Percentiles rank a stretch among this genome's conserved stretches.
These are phyloP conservation scores for Kwoniella sp. DNA, from an alignment of 768 basidiomycete species.

Conservation along the genomic window DNA sequence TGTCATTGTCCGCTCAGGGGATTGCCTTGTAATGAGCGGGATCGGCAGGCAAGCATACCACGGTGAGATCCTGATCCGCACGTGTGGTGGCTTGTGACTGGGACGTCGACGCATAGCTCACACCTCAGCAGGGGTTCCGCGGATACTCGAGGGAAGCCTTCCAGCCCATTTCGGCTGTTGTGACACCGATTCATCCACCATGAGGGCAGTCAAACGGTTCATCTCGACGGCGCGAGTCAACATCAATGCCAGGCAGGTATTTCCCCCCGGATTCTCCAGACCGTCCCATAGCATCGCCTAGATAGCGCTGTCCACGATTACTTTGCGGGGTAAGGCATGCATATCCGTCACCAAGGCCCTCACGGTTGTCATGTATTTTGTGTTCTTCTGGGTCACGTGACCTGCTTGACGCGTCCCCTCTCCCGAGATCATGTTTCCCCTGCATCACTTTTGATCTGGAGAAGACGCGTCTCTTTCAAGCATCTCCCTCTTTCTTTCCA, in stretches of 20 bases:
- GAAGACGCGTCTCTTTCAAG: background rate
- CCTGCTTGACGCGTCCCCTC: too few species aligned
- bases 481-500: background rate
- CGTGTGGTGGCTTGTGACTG: background rate
- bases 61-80: slow-evolving; percentile 53
- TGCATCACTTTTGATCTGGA: too few species aligned
- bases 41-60: slow-evolving; percentile 84
- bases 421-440: too few species aligned
- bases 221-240: slow-evolving; percentile 61
- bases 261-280: slow-evolving; percentile 43
- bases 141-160: slow-evolving; percentile 75
- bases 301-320: too few species aligned
- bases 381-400: too few species aligned
- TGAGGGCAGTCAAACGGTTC: slow-evolving; percentile 35
- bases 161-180: slow-evolving; percentile 53
- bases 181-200: slow-evolving; percentile 28
- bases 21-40: slow-evolving; percentile 89
- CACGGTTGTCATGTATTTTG: too few species aligned
- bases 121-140: slow-evolving; percentile 64
- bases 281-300: too few species aligned
- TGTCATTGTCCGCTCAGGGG: slow-evolving; percentile 83
- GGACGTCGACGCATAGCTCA: background rate
- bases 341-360: background rate
- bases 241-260: slow-evolving; percentile 76
- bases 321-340: too few species aligned